A percentile compares a stretch with the other conserved stretches of the same genome.
Evolutionary conservation across 2,329 filamentous ascomycete species (phyloP).

Genomic region (Teratosphaeria destructans): DNA sequence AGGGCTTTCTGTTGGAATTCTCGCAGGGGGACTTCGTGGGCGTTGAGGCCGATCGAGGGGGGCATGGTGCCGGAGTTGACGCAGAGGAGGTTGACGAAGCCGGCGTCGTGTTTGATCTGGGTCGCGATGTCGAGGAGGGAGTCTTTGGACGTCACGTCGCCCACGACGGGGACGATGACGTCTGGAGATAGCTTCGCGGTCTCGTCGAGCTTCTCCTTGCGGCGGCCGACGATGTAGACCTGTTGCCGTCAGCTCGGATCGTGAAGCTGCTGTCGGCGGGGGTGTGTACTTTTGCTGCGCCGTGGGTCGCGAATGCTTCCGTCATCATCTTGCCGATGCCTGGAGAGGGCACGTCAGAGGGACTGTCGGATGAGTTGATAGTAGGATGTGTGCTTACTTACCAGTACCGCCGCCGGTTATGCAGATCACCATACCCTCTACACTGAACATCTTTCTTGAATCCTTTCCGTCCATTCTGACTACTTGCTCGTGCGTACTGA

Average conservation of each 20-base stretch:
- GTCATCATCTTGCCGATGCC: constrained; percentile 40
- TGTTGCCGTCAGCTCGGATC: neutral
- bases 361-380: too few relatives aligned
- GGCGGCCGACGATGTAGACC: constrained; percentile 41
- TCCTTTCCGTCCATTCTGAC: neutral
- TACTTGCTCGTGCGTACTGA: neutral
- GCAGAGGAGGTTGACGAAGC: constrained; percentile 26
- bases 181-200: constrained; percentile 27
- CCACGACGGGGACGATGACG: constrained; percentile 32
- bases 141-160: constrained; percentile 36
- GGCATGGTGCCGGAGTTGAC: constrained; percentile 28
- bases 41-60: constrained; percentile 6
- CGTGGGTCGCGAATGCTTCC: constrained; percentile 33
- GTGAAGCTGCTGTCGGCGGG: neutral
- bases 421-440: constrained; percentile 43
- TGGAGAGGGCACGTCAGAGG: constrained; percentile 9
- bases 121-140: constrained; percentile 28
- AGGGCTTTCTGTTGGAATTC: constrained; percentile 6
- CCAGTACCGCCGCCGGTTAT: constrained; percentile 46
- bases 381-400: constrained; percentile 9
- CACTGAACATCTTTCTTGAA: constrained; percentile 34
- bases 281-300: constrained; percentile 35
- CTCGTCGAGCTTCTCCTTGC: constrained; percentile 36
- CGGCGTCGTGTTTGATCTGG: constrained; percentile 26
- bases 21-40: constrained; percentile 3